phyloP scores from a whole-genome alignment of 805 yeast species.

The Wickerhamomyces chambardii region DNA sequence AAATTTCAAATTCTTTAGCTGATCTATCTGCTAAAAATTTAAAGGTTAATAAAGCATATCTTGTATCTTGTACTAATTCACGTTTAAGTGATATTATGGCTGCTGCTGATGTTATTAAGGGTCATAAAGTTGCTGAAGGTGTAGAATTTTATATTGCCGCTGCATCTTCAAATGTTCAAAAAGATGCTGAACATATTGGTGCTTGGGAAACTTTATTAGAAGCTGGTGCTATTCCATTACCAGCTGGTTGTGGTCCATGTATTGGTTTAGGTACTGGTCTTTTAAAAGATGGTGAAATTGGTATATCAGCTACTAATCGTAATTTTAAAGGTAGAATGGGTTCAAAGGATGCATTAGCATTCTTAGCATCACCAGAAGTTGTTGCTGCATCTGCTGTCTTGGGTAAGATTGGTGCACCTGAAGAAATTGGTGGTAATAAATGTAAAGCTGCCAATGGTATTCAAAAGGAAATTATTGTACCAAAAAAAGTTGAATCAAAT shows the following conservation, averaged over 20 bases:
- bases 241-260: constrained; percentile 99
- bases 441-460: constrained; percentile 41
- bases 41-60: constrained; percentile 85
- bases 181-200: constrained; percentile 84
- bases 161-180: constrained; percentile 88
- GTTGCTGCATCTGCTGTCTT: constrained; percentile 98
- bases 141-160: constrained; percentile 98
- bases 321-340: constrained; percentile 99
- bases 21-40: constrained; percentile 67
- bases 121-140: constrained; percentile 75
- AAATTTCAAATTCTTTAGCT: constrained; percentile 71
- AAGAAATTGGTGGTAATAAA: constrained; percentile 62
- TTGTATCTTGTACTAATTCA: constrained; percentile 97
- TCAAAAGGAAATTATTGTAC: constrained; percentile 25
- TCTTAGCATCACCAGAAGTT: constrained; percentile 93
- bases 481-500: constrained; percentile 20
- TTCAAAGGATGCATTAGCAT: constrained; percentile 90
- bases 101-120: constrained; percentile 80
- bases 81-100: constrained; percentile 88
- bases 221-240: constrained; percentile 92
- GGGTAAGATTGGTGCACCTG: constrained; percentile 91
- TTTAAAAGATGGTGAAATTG: constrained; percentile 92
- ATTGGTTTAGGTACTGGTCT: constrained; percentile 95
- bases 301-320: constrained; percentile 97
- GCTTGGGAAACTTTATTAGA: constrained; percentile 86